phyloP scores from a whole-genome alignment of 2,329 filamentous ascomycete genomes.

The Coleophoma cylindrospora region DNA sequence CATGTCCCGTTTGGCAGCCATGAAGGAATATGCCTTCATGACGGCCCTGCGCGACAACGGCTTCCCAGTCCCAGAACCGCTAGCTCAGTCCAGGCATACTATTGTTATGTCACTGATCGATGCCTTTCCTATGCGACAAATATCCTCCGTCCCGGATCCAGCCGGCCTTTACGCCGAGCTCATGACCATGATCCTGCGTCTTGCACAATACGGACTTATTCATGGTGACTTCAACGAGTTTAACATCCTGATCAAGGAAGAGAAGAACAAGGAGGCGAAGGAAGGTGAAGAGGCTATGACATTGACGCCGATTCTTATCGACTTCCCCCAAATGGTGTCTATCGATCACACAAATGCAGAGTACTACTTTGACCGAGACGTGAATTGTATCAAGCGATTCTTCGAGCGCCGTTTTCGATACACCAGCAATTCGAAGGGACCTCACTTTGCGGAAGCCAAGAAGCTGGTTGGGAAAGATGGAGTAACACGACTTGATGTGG shows the following conservation, averaged over 20 bases:
- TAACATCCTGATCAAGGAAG: constrained; percentile 91
- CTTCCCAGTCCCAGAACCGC: constrained; percentile 83
- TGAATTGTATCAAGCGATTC: constrained; percentile 91
- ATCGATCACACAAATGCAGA: constrained; percentile 91
- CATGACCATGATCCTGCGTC: constrained; percentile 76
- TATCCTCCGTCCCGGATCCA: constrained; percentile 77
- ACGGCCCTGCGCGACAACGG: constrained; percentile 75
- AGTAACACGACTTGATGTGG: constrained; percentile 71
- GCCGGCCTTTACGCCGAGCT: constrained; percentile 86
- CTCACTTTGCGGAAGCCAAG: constrained; percentile 79
- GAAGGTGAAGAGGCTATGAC: constrained; percentile 39
- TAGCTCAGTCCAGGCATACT: constrained; percentile 88
- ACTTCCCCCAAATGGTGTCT: constrained; percentile 98
- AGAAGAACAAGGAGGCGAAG: constrained; percentile 26
- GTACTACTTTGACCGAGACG: constrained; percentile 96
- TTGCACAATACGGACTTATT: constrained; percentile 84
- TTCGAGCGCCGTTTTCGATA: constrained; percentile 90
- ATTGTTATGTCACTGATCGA: constrained; percentile 95
- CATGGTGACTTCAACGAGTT: constrained; percentile 99
- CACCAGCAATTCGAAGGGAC: constrained; percentile 73
- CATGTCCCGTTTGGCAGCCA: constrained; percentile 83
- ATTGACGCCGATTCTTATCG: constrained; percentile 81
- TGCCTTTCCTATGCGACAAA: constrained; percentile 85
- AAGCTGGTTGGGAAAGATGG: constrained; percentile 65
- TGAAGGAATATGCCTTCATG: constrained; percentile 96